Percentiles rank a stretch among this genome's conserved stretches.
Conservation (phyloP, 345 rosid species). For the Schrenkiella parvula region DNA sequence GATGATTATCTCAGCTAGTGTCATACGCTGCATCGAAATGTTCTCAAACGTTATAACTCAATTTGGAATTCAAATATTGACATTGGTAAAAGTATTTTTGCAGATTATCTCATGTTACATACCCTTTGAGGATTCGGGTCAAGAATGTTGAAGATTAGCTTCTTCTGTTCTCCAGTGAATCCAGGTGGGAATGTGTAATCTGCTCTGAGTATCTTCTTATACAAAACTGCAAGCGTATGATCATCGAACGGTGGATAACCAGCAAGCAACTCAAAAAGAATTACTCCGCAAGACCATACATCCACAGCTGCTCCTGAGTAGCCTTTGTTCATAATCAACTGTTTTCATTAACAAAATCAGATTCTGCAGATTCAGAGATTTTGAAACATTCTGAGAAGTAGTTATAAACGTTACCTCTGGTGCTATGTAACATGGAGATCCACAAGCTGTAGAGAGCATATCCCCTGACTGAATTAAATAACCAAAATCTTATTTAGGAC, state of each 20-base stretch:
- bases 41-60: background rate
- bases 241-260: slow-evolving; percentile 79
- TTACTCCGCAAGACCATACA: slow-evolving; percentile 91
- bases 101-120: background rate
- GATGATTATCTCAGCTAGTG: slow-evolving; percentile 54
- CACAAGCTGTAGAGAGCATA: slow-evolving; percentile 82
- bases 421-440: slow-evolving; percentile 90
- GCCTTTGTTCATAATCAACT: slow-evolving; percentile 71
- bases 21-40: slow-evolving; percentile 50
- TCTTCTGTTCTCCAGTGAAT: slow-evolving; percentile 56
- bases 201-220: slow-evolving; percentile 74
- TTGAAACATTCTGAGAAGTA: background rate
- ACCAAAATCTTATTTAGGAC: slow-evolving; percentile 4
- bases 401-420: slow-evolving; percentile 58
- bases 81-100: background rate
- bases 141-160: slow-evolving; percentile 63
- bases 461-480: slow-evolving; percentile 51
- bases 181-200: slow-evolving; percentile 57
- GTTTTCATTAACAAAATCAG: slow-evolving; percentile 21
- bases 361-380: slow-evolving; percentile 1
- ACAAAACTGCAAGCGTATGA: slow-evolving; percentile 58
- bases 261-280: slow-evolving; percentile 78
- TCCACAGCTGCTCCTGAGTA: slow-evolving; percentile 88
- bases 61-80: background rate
- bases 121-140: slow-evolving; percentile 67